A percentile compares a stretch with the other conserved stretches of the same genome.
Conservation (phyloP, 306 rosid genomes). For the Inga leiocalycina region DNA sequence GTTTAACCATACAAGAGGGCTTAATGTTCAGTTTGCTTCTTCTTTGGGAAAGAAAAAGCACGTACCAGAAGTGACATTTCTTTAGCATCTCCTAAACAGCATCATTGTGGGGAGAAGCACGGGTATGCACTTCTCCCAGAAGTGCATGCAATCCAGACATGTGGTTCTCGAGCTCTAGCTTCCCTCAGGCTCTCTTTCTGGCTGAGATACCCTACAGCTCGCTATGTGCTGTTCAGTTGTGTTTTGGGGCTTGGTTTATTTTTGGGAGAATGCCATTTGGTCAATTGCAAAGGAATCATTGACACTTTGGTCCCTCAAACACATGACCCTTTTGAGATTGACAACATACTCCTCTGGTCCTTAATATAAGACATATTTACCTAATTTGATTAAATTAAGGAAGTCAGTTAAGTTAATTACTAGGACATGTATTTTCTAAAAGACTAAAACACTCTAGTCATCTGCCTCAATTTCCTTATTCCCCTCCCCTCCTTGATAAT, state of each 20-base stretch:
- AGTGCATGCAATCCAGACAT: background rate
- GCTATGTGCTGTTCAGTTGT: background rate
- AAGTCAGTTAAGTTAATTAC: too few relatives aligned
- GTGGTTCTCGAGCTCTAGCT: background rate
- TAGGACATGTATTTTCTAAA: too few relatives aligned
- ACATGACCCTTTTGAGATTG: background rate
- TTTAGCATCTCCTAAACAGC: background rate
- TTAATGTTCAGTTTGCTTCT: background rate
- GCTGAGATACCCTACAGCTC: background rate
- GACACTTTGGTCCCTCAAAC: background rate
- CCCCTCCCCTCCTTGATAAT: too few relatives aligned
- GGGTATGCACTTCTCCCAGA: background rate
- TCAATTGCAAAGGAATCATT: background rate
- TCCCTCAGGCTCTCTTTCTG: background rate
- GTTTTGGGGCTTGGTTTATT: too few relatives aligned
- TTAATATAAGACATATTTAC: too few relatives aligned
- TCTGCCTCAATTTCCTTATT: too few relatives aligned
- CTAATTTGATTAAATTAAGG: too few relatives aligned
- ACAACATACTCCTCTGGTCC: too few relatives aligned
- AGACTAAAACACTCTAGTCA: too few relatives aligned
- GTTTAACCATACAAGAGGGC: background rate
- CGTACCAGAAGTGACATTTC: background rate
- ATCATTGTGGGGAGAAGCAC: background rate
- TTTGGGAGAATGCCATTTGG: background rate
- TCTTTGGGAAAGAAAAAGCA: background rate